Evolutionary conservation across 257 asterid genomes (phyloP), one percentile per base, ranked within the genome.

Genomic region (Penstemon davidsonii): DNA sequence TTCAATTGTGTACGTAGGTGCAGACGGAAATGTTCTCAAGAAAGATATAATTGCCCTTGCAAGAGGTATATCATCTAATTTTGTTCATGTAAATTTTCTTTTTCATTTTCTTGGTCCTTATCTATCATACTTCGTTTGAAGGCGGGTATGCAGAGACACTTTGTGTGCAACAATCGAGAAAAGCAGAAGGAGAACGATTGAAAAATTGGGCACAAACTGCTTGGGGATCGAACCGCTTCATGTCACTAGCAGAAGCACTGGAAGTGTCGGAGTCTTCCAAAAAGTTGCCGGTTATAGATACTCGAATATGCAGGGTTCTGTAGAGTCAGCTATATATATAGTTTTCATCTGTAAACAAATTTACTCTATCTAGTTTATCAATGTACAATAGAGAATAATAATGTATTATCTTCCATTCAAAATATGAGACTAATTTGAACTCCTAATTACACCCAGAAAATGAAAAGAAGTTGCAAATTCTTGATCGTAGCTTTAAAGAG

Each of bases 61-160:
- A 0, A 85, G 95, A 83, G 99, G 99, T 93, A 83, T 45, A 63
- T 50, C 44, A 62, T 55, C 6, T 52, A 50, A 46, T 46, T 46
- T 46, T 9, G 10, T 49, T 49, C 54, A 0, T 49, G 11, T 12
- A 0, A 5, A 49, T 49, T 49, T 10, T 5, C 18, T 9, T 5
- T 13, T 41, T 10, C 41, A 3, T 47, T 40, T 60, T 60, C 37
- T 40, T 33, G 33, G 43, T 60, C 8, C n/a, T 40, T 12, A 59
- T 18, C 5, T 38, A 43, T 33, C 7, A 46, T 63, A n/a, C 33
- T 3, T 47, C 33, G 44, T 46, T 25, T 63, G 66, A 75, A 94
- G 99, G 99, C 51, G 97, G 99, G 15, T 94, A 88, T 62, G 96
- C 95, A 7, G 97, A 91, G 51, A 76, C 84, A 5, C 96, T 94